Evolutionary conservation across 306 rosid species (phyloP), one percentile per base, ranked within the genome.

Genomic region (Fragaria iinumae): DNA sequence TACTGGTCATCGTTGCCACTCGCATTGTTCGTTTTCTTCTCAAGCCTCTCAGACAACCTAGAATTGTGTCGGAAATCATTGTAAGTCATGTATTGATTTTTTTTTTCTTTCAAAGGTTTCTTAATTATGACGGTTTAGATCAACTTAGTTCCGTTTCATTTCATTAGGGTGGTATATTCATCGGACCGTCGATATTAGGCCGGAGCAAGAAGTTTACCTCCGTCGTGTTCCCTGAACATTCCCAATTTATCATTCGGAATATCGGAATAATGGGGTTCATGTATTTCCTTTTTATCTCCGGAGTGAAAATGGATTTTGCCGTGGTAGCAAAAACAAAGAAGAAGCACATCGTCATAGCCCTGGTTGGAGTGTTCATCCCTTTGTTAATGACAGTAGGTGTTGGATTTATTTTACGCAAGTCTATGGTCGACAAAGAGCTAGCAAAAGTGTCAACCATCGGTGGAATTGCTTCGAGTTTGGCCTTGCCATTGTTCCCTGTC

Each of bases 181-280:
- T 94, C 55, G 98, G 97, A 50, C 97, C 98, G n/a, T 81, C 95
- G 0, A 76, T 90, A 74, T 71, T 94, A 11, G 90, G 93, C 8
- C 83, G 80, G 67, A 77, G 32, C 72, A 73, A 48, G 78, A 84
- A 80, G 77, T 87, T 80, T 68, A 47, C 23, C 14, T 63, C 16
- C 4, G 2, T 77, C 0, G 6, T 89, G 18, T 62, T 47, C 20
- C 85, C 84, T 0, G 85, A 60, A 0, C 39, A 84, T 8, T 65
- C 86, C 0, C 56, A 48, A 38, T 92, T 80, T 77, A 2, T 94
- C 34, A 16, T 88, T 44, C 78, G 49, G 57, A 89, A 89, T 21
- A 53, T 94, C 0, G 97, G 95, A 38, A 0, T 83, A 16, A 62
- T 92, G 49, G 96, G 97, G 17, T 92, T 90, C 84, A 84, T 91